Evolutionary conservation across 352 stramenopile species (phyloP), one percentile per base, ranked within the genome.

Genomic region (Pythium dissimile): DNA sequence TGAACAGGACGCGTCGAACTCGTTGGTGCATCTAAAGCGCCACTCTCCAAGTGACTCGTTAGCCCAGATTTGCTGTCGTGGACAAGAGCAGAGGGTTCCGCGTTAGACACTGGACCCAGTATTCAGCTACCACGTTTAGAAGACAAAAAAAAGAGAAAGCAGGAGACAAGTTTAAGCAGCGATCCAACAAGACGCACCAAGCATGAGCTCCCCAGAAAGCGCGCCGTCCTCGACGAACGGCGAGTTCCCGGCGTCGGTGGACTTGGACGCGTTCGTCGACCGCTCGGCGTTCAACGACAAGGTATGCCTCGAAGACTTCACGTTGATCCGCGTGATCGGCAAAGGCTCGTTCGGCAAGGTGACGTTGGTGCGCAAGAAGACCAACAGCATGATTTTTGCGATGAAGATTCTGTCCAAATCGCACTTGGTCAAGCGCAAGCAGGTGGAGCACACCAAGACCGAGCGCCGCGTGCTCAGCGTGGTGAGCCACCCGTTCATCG

Each of bases 401-500:
- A 95, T 96, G 85, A 96, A 96, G 69, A 92, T 94, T 28, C 67
- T 96, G 41, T 84, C 67, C 57, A 98, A 98, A 75, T 78, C 87
- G 12, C 88, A 98, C 53, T 61, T 99, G 18, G 77, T 98, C 32
- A 95, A 96, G 62, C 80, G 93, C 66, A 94, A 97, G 64, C 96
- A 99, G 73, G 93, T 98, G 21, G 95, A 98, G 78, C 88, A 97
- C 64, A 99, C 95, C 7, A 95, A 97, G 69, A 98, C 94, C 9
- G 97, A 99, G 79, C 88, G 96, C 37, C 89, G 92, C 53, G 92
- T 99, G 41, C 74, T 99, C 9, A 94, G 89, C 34, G 75, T 94
- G n/a, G 89, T 97, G 20, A 96, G 94, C 62, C 96, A 99, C 72
- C 95, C 96, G 34, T 99, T 99, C 77, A 98, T 99, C 54, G 96